phyloP scores from a whole-genome alignment of 805 yeast species.

The Hanseniaspora taiwanica region DNA sequence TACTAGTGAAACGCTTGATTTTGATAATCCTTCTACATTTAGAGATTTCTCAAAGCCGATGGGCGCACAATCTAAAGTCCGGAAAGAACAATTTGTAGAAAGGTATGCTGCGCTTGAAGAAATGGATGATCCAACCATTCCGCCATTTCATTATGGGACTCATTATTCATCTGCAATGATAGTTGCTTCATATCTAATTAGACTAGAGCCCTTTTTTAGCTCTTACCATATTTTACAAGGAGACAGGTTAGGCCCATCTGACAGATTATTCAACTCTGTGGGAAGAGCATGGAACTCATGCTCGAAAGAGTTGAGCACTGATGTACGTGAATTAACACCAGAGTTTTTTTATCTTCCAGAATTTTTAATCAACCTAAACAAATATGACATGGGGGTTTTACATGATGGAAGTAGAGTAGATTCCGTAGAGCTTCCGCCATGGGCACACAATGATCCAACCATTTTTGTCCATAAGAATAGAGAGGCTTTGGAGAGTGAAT shows the following conservation, averaged over 20 bases:
- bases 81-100: conserved; percentile 55
- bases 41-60: conserved; percentile 77
- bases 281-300: conserved; percentile 76
- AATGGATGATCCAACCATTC: conserved; percentile 42
- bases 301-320: conserved; percentile 67
- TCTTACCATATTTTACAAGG: conserved; percentile 72
- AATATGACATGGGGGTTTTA: conserved; percentile 54
- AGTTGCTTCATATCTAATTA: conserved; percentile 64
- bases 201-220: conserved; percentile 70
- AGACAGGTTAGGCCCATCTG: conserved; percentile 82
- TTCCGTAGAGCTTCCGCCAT: conserved; percentile 62
- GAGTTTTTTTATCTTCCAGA: conserved; percentile 79
- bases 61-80: conserved; percentile 65
- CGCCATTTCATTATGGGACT: conserved; percentile 86
- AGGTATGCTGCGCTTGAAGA: conserved; percentile 59
- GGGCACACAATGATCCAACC: conserved; percentile 73
- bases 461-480: conserved; percentile 63
- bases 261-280: conserved; percentile 61
- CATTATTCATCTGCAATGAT: conserved; percentile 93
- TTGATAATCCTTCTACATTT: conserved; percentile 45
- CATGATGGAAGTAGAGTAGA: conserved; percentile 46
- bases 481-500: conserved; percentile 72
- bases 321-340: conserved; percentile 77
- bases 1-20: conserved; percentile 53
- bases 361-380: conserved; percentile 50